Base-by-base conservation (phyloP, 768 basidiomycete genomes). In the Suillus sp. region DNA sequence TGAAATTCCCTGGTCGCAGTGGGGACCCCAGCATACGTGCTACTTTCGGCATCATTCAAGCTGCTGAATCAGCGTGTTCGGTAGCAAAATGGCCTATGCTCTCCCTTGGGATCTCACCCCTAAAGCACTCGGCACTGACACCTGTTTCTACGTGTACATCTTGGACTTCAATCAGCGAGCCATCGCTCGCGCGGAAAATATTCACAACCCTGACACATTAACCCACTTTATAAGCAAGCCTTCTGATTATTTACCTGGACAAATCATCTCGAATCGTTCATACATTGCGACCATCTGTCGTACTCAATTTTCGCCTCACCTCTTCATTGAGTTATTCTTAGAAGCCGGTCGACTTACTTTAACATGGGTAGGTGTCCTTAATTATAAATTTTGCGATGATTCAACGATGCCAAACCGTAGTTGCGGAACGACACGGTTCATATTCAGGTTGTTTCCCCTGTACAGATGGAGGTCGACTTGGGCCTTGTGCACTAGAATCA, bases 11-110 rank as follows among this genome's bases (percentile, higher is more conserved):
- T 38, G 55, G 55, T 38, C 25, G 35, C 22, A 56, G 3, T 56
- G 55, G 35, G 37, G 55, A 38, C 37, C 22, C 37, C 22, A 56
- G 55, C 27, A 38, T 56, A 56, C 55, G 37, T 56, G 37, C 55
- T 38, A 1, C 16, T 56, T 56, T 11, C 35, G 2, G 25, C 55
- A 56, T 27, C 25, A 38, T 25, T 2, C 37, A 38, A 27, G 25
- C 18, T 6, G 1, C 37, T 16, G 6, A 38, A 25, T 56, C 16
- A 38, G 55, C 3, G 37, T 56, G 5, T 56, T 27, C 25, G 37
- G 55, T 37, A 56, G 25, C 37, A 38, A 56, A 38, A 38, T 56
- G 1, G 55, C 37, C 16, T 3, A 25, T 56, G 55, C 4, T 6
- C 16, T 25, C 18, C 55, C 37, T 56, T 4, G 4, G 55, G 16